These are phyloP conservation scores for Komagataella ulmi DNA, from an alignment of 805 yeast species.

Conservation along the genomic window DNA sequence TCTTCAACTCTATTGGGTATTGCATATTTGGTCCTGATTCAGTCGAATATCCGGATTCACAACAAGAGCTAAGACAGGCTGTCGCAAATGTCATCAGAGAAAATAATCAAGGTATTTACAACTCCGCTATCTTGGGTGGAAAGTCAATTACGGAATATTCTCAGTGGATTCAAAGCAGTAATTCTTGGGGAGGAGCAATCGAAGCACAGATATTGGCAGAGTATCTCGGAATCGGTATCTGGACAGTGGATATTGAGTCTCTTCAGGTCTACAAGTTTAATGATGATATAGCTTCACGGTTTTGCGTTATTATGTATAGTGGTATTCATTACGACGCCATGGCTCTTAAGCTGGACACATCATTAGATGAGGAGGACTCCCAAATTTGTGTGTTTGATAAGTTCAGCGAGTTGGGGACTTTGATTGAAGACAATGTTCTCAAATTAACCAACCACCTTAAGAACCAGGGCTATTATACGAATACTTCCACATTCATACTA, in stretches of 20 bases:
- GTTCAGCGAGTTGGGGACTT: slow-evolving; percentile 16
- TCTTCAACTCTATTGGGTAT: slow-evolving; percentile 53
- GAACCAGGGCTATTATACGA: slow-evolving; percentile 44
- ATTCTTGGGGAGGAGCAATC: slow-evolving; percentile 78
- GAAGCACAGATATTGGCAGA: slow-evolving; percentile 52
- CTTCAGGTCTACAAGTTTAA: slow-evolving; percentile 42
- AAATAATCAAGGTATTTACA: slow-evolving; percentile 28
- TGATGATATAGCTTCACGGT: slow-evolving; percentile 19
- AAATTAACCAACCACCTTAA: slow-evolving; percentile 32
- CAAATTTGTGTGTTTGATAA: slow-evolving; percentile 30
- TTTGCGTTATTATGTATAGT: slow-evolving; percentile 43
- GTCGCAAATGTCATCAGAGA: slow-evolving; percentile 32
- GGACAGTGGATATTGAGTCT: slow-evolving; percentile 53
- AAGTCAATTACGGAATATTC: slow-evolving; percentile 32
- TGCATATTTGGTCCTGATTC: slow-evolving; percentile 21
- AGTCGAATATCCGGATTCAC: slow-evolving; percentile 26
- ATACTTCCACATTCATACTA: slow-evolving; percentile 44
- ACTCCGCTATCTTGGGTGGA: slow-evolving; percentile 52
- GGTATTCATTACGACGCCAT: slow-evolving; percentile 68
- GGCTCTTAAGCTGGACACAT: slow-evolving; percentile 20
- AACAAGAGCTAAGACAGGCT: slow-evolving; percentile 33
- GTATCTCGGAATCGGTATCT: slow-evolving; percentile 35
- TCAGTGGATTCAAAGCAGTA: slow-evolving; percentile 44
- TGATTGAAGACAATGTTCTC: slow-evolving; percentile 21
- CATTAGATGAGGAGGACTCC: slow-evolving; percentile 12